Conservation (phyloP, 169 alveolate genomes). For the Toxoplasma gondii region DNA sequence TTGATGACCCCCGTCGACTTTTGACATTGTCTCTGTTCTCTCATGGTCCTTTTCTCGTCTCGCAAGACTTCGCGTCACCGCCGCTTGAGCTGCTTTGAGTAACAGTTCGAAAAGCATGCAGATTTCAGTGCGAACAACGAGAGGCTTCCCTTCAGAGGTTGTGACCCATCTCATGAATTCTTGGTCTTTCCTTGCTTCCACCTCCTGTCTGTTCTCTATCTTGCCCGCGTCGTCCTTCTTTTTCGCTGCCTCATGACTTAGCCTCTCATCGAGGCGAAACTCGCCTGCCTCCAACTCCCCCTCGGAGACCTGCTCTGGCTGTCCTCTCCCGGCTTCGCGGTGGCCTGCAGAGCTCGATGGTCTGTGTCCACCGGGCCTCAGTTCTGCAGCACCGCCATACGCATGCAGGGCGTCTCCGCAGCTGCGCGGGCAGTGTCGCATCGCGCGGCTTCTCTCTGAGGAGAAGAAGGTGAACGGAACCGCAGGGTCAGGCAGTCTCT, state of each 20-base stretch:
- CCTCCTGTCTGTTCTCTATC: neutral
- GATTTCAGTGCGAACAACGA: neutral
- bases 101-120: neutral
- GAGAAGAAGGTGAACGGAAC: neutral
- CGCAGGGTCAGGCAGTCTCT: neutral
- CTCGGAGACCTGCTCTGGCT: no score
- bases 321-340: no score
- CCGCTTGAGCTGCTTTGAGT: neutral
- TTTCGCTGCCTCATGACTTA: neutral
- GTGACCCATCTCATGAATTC: neutral
- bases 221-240: neutral
- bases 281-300: neutral
- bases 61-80: neutral
- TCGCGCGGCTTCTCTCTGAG: neutral
- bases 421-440: neutral
- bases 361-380: neutral
- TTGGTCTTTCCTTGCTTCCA: neutral
- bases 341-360: no score
- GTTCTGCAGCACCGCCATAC: no score
- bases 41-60: neutral
- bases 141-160: conserved; percentile 7
- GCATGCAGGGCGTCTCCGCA: no score
- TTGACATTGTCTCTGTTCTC: no score
- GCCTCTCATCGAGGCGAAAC: neutral
- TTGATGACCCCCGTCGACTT: no score